Base-by-base conservation (phyloP, 371 early-diverging fungal species). In the Mortierella polycephala region DNA sequence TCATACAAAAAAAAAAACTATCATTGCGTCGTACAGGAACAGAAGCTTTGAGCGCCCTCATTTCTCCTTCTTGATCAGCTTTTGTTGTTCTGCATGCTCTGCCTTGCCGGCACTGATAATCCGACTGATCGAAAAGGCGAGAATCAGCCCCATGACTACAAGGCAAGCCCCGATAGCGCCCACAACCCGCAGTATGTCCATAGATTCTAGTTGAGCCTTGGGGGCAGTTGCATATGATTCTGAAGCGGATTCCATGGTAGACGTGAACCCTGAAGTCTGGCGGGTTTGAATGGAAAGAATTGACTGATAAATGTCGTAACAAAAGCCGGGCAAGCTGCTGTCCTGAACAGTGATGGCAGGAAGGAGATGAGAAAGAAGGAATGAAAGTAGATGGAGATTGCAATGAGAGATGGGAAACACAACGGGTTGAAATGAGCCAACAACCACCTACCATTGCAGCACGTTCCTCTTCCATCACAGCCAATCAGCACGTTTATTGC, bases 41-140 rank as follows among this genome's bases (percentile, higher is more conserved):
- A 30, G 4, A 30, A 1, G 30, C 30, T 30, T 30, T 4, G 4
- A 30, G 30, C 30, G 30, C 30, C 20, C n/a, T 57, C 50, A 74
- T 5, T 74, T 64, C 39, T 69, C 54, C 55, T 75, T 75, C 63
- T 70, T 63, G 13, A 46, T 55, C 21, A 53, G 45, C 18, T 18
- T 59, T 14, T 62, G 62, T 47, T 62, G 69, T 4, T 56, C 70
- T 1, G 65, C 75, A 58, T 75, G 75, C 40, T 75, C 75, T 0
- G 66, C 69, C 52, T 69, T 75, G 51, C 75, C 75, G 50, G 51
- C 70, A 10, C 70, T 57, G 51, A 75, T 50, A 56, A 75, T 75
- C 70, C 66, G 66, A 45, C 45, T 61, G 55, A 75, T 55, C 18
- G 62, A 23, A 46, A 75, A 37, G 47, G 40, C 49, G 23, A 75